Percentiles rank a stretch among this genome's conserved stretches.
Conservation (phyloP, 148 eudicot genomes). For the Agrostemma githago region DNA sequence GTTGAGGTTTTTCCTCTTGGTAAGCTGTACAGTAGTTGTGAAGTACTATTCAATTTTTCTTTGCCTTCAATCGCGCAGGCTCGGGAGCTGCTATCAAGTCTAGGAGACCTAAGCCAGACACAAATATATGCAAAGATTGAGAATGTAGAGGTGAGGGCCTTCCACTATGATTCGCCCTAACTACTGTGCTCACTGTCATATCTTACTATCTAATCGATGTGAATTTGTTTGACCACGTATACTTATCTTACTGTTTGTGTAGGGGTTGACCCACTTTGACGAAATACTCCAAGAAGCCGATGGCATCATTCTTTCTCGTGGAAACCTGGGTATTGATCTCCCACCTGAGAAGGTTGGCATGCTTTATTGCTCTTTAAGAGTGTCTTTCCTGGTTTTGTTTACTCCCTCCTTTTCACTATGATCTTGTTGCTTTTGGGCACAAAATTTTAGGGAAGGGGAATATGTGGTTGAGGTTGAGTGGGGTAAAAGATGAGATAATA, state of each 20-base stretch:
- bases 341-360: conserved; percentile 84
- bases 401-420: not conserved
- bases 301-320: conserved; percentile 96
- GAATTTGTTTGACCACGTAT: not conserved
- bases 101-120: conserved; percentile 79
- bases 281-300: conserved; percentile 92
- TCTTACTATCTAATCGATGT: not conserved
- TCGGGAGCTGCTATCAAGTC: conserved; percentile 61
- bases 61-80: conserved; percentile 37
- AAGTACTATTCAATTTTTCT: too few relatives aligned
- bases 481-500: too few relatives aligned
- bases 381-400: not conserved
- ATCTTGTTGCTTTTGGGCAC: too few relatives aligned
- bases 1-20: too few relatives aligned
- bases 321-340: conserved; percentile 96
- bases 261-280: conserved; percentile 93
- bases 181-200: too few relatives aligned
- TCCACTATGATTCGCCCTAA: too few relatives aligned
- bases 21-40: too few relatives aligned
- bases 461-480: not conserved
- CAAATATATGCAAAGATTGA: conserved; percentile 93
- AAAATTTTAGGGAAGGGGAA: not conserved
- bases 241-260: conserved; percentile 6
- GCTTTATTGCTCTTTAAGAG: not conserved
- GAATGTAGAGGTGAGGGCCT: conserved; percentile 62